Percentiles rank a stretch among this genome's conserved stretches.
Evolutionary conservation across 2,329 filamentous ascomycete genomes (phyloP).

Genomic region (Waltergamsia citrina): DNA sequence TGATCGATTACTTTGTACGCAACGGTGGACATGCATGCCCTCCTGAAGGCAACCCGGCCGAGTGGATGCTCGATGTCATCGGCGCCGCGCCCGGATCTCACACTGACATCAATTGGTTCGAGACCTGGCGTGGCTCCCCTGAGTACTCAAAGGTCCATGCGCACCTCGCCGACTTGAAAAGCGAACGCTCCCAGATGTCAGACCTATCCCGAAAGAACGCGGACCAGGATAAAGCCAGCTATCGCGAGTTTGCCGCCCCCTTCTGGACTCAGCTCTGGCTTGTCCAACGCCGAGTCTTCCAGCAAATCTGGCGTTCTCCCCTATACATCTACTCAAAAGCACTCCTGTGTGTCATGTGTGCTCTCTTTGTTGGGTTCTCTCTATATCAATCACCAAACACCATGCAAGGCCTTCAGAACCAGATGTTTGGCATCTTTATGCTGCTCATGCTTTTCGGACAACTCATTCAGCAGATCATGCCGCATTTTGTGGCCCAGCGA

Average conservation of each 20-base stretch:
- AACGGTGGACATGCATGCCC: slow-evolving; percentile 47
- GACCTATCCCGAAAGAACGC: slow-evolving; percentile 17
- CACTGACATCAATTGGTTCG: slow-evolving; percentile 44
- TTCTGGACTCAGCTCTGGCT: slow-evolving; percentile 58
- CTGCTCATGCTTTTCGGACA: slow-evolving; percentile 59
- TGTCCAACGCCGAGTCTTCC: slow-evolving; percentile 67
- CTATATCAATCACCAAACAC: slow-evolving; percentile 61
- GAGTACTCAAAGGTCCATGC: slow-evolving; percentile 33
- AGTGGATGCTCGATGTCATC: slow-evolving; percentile 52
- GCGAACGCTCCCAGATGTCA: slow-evolving; percentile 36
- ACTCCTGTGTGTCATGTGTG: slow-evolving; percentile 39
- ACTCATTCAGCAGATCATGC: slow-evolving; percentile 64
- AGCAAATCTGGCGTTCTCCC: slow-evolving; percentile 87
- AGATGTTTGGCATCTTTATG: slow-evolving; percentile 64
- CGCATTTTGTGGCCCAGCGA: slow-evolving; percentile 74
- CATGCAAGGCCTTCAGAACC: slow-evolving; percentile 62
- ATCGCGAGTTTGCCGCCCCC: slow-evolving; percentile 78
- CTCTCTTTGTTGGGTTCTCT: slow-evolving; percentile 72
- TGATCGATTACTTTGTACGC: slow-evolving; percentile 48
- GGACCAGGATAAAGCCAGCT: slow-evolving; percentile 23
- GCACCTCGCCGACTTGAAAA: no score
- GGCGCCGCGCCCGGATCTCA: slow-evolving; percentile 43
- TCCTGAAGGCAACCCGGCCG: slow-evolving; percentile 54
- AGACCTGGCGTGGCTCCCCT: slow-evolving; percentile 41
- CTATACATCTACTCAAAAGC: slow-evolving; percentile 82